Conservation (phyloP, 1,139 yeast genomes). For the Groenewaldozyma sp. region DNA sequence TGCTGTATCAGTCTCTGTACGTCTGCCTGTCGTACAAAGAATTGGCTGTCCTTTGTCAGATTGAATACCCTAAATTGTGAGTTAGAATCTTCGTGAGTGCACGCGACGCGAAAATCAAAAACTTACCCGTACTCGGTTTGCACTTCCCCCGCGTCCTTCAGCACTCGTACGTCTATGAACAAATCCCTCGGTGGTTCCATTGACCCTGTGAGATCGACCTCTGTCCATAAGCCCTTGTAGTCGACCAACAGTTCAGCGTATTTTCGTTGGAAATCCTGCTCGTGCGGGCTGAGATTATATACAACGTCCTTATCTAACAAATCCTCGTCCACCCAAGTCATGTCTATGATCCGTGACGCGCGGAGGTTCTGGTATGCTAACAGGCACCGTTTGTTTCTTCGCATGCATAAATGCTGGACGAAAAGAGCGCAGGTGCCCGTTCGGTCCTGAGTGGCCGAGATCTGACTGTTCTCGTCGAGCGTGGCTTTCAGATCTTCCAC, state of each 20-base stretch:
- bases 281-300: conserved; percentile 62
- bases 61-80: conserved; percentile 52
- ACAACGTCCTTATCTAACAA: conserved; percentile 27
- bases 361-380: conserved; percentile 73
- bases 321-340: conserved; percentile 56
- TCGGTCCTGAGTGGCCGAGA: conserved; percentile 26
- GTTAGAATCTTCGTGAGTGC: not conserved
- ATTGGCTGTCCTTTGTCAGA: conserved; percentile 89
- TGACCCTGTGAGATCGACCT: conserved; percentile 81
- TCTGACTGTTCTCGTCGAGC: conserved; percentile 30
- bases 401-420: conserved; percentile 73
- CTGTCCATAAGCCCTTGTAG: conserved; percentile 71
- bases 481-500: conserved; percentile 43
- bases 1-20: conserved; percentile 92
- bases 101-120: not conserved
- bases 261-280: conserved; percentile 65
- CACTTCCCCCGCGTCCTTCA: conserved; percentile 93
- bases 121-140: conserved; percentile 83
- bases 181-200: conserved; percentile 85
- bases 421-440: conserved; percentile 54
- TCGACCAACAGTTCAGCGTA: conserved; percentile 67
- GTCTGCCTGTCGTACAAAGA: conserved; percentile 86
- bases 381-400: conserved; percentile 81
- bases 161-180: conserved; percentile 85
- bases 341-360: conserved; percentile 54